phyloP scores from a whole-genome alignment of 2,329 filamentous ascomycete species.

The Fusarium sp. region DNA sequence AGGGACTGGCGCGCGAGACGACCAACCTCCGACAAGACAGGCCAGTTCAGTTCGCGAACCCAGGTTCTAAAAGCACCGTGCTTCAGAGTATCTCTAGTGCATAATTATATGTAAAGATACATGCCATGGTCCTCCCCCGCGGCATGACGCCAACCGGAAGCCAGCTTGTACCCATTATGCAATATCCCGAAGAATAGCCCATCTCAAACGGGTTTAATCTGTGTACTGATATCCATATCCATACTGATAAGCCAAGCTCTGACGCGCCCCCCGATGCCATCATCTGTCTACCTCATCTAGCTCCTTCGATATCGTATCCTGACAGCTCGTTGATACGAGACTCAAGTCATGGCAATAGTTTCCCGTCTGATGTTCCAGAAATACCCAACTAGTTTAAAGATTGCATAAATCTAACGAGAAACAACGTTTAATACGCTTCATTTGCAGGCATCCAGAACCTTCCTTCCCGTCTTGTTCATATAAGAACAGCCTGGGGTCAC shows the following conservation, averaged over 20 bases:
- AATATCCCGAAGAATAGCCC: conserved; percentile 40
- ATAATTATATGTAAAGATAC: conserved; percentile 27
- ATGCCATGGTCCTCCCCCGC: conserved; percentile 7
- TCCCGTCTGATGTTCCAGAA: background rate
- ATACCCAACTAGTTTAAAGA: background rate
- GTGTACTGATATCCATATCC: conserved; percentile 12
- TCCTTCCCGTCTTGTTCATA: conserved; percentile 13
- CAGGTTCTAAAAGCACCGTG: conserved; percentile 9
- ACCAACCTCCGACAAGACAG: background rate
- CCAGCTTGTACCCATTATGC: conserved; percentile 30
- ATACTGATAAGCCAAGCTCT: conserved; percentile 20
- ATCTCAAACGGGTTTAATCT: conserved; percentile 27
- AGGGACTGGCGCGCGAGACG: conserved; percentile 31
- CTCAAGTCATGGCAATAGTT: background rate
- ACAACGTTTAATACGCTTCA: background rate
- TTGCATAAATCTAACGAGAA: background rate
- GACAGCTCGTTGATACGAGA: conserved; percentile 7
- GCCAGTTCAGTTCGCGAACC: background rate
- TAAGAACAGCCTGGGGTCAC: conserved; percentile 25
- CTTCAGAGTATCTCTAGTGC: conserved; percentile 23
- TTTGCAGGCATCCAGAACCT: background rate
- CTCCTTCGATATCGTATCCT: conserved; percentile 15
- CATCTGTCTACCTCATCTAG: conserved; percentile 29
- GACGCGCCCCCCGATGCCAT: conserved; percentile 33
- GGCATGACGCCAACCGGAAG: conserved; percentile 40